phyloP scores from a whole-genome alignment of 305 asterid genomes.

The Fraxinus velutina region DNA sequence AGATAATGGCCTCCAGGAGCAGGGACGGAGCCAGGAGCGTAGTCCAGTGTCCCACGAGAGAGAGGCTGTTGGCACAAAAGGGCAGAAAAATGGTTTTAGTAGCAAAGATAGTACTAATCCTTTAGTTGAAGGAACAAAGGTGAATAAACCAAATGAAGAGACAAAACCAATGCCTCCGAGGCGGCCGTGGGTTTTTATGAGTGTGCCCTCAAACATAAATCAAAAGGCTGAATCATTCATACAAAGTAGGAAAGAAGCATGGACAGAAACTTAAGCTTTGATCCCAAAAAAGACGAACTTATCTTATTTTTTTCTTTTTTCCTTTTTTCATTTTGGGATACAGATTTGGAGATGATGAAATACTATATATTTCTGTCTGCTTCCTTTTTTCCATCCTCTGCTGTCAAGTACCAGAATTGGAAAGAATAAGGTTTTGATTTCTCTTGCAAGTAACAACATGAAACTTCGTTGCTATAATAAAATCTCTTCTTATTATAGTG shows the following conservation, averaged over 20 bases:
- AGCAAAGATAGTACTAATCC: slow-evolving; percentile 7
- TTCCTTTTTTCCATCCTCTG: slow-evolving; percentile 11
- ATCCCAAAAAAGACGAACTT: not conserved
- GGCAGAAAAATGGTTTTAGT: not conserved
- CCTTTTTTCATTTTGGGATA: not conserved
- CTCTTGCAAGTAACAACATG: not conserved
- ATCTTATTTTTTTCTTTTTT: too few relatives aligned
- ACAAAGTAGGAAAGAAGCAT: slow-evolving; percentile 49
- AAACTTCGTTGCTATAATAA: not conserved
- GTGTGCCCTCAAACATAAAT: slow-evolving; percentile 45
- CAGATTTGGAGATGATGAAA: not conserved
- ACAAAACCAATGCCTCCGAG: not conserved
- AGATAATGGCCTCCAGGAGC: not conserved
- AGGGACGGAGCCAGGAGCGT: not conserved
- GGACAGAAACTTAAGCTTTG: slow-evolving; percentile 17
- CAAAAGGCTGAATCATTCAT: slow-evolving; percentile 54
- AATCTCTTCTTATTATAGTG: too few relatives aligned
- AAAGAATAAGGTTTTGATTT: not conserved
- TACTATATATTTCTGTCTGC: not conserved
- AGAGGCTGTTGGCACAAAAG: slow-evolving; percentile 8
- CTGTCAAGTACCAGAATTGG: not conserved
- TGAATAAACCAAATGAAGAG: slow-evolving; percentile 12
- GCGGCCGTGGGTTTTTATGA: slow-evolving; percentile 26
- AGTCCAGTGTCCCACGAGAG: slow-evolving; percentile 13
- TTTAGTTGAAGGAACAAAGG: slow-evolving; percentile 1